Evolutionary conservation across 2,329 filamentous ascomycete species (phyloP).

Genomic region (Alternaria triticimaculans): DNA sequence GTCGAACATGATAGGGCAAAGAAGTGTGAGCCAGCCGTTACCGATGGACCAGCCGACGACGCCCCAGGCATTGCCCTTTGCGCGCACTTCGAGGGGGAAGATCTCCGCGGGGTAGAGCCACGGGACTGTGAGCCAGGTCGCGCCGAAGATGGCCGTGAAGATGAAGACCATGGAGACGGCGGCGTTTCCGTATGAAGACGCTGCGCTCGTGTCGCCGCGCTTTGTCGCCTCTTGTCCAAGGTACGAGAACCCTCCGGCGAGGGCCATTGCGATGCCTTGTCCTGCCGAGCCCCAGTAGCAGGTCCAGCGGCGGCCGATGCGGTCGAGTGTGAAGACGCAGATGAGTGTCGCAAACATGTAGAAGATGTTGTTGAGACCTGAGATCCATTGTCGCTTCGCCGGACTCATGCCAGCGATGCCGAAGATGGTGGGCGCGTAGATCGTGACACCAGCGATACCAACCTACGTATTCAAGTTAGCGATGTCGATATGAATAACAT

Average conservation of each 20-base stretch:
- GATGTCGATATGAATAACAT: constrained; percentile 48
- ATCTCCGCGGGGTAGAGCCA: constrained; percentile 74
- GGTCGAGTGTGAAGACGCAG: constrained; percentile 73
- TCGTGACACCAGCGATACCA: constrained; percentile 65
- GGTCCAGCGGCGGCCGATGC: constrained; percentile 72
- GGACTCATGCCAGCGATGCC: constrained; percentile 70
- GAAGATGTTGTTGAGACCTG: constrained; percentile 58
- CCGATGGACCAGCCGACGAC: constrained; percentile 79
- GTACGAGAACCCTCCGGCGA: constrained; percentile 68
- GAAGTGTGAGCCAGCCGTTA: constrained; percentile 66
- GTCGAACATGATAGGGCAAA: constrained; percentile 58
- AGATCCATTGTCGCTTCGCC: constrained; percentile 51
- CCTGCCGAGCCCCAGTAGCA: constrained; percentile 71
- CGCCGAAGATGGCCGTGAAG: constrained; percentile 70
- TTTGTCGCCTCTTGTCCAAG: constrained; percentile 58
- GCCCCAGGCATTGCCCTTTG: constrained; percentile 77
- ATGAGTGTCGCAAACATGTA: constrained; percentile 71
- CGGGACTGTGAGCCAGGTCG: constrained; percentile 66
- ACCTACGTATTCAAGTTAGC: background rate
- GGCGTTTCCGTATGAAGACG: constrained; percentile 65
- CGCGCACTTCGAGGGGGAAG: constrained; percentile 73
- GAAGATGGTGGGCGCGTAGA: constrained; percentile 64
- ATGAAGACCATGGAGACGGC: constrained; percentile 75
- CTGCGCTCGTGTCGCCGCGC: constrained; percentile 54
- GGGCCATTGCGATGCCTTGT: constrained; percentile 71